Evolutionary conservation across 495 filamentous ascomycete genomes (phyloP).

Genomic region (Staphylotrichum longicolle): DNA sequence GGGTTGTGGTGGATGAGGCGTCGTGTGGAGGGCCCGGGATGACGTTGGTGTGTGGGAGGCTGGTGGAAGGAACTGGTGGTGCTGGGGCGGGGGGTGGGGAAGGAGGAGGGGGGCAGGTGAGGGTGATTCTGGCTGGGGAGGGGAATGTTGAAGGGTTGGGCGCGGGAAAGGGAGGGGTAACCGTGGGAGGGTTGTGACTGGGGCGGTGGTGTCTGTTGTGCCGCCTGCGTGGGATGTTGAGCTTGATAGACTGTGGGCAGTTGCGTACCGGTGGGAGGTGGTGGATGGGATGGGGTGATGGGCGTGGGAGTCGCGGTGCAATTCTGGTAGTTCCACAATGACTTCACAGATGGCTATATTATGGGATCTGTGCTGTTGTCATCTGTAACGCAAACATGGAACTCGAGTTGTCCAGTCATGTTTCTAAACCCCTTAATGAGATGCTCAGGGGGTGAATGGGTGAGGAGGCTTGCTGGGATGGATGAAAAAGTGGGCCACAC

Average conservation of each 20-base stretch:
- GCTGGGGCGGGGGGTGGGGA: neutral
- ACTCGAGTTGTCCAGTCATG: too few relatives aligned
- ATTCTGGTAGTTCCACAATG: too few relatives aligned
- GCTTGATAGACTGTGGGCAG: constrained; percentile 41
- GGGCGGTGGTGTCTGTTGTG: constrained; percentile 38
- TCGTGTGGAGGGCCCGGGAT: constrained; percentile 22
- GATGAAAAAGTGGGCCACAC: constrained; percentile 6
- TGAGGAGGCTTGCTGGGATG: too few relatives aligned
- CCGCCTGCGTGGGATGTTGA: constrained; percentile 47
- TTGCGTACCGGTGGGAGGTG: constrained; percentile 46
- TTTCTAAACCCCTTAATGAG: too few relatives aligned
- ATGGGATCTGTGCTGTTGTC: too few relatives aligned
- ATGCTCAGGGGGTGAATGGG: too few relatives aligned
- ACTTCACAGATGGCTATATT: too few relatives aligned
- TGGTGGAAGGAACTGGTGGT: neutral
- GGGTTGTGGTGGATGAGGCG: constrained; percentile 31
- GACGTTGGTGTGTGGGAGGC: constrained; percentile 23
- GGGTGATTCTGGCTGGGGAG: constrained; percentile 42
- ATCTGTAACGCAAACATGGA: too few relatives aligned
- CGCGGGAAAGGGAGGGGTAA: constrained; percentile 8
- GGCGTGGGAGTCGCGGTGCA: neutral
- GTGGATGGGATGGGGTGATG: constrained; percentile 7
- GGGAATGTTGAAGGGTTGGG: constrained; percentile 24
- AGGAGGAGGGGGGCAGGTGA: neutral
- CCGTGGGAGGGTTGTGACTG: constrained; percentile 20